These are phyloP conservation scores for Tylopilus rubrobrunneus DNA, from an alignment of 768 basidiomycete species.

Conservation along the genomic window DNA sequence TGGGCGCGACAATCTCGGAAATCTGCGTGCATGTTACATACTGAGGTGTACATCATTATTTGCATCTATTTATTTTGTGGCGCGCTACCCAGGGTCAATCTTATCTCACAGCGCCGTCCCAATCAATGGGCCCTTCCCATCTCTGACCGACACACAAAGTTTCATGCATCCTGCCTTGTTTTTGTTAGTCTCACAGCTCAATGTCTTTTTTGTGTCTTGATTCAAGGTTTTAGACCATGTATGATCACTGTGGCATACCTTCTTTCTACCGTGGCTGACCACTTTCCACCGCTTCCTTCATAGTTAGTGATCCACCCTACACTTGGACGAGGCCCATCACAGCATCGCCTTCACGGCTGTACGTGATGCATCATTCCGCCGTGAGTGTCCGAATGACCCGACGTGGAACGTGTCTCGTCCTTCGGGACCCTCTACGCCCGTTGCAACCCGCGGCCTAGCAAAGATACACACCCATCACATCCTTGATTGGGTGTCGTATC, in stretches of 20 bases:
- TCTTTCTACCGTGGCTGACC: background rate
- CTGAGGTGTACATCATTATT: slow-evolving; percentile 14
- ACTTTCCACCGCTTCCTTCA: slow-evolving; percentile 2
- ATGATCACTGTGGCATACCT: background rate
- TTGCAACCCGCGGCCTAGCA: slow-evolving; percentile 16
- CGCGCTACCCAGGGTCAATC: slow-evolving; percentile 28
- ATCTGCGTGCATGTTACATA: slow-evolving; percentile 31
- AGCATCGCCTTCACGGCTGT: slow-evolving; percentile 18
- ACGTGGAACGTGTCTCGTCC: slow-evolving; percentile 20
- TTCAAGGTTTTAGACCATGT: slow-evolving; percentile 12
- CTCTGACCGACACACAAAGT: background rate
- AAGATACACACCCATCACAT: slow-evolving; percentile 3
- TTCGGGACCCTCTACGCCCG: slow-evolving; percentile 18
- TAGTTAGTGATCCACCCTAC: slow-evolving; percentile 1
- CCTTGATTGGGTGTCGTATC: slow-evolving; percentile 2
- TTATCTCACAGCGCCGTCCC: slow-evolving; percentile 26
- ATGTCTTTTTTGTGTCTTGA: background rate
- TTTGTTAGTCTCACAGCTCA: background rate
- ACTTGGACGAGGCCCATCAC: slow-evolving; percentile 6
- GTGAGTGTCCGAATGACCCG: slow-evolving; percentile 11
- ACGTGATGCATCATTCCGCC: slow-evolving; percentile 16
- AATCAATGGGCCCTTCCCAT: slow-evolving; percentile 10
- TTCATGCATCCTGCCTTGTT: background rate
- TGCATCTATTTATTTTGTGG: slow-evolving; percentile 24
- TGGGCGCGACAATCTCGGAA: slow-evolving; percentile 26